Conservation (phyloP, 805 yeast species). For the Pichia manshurica region DNA sequence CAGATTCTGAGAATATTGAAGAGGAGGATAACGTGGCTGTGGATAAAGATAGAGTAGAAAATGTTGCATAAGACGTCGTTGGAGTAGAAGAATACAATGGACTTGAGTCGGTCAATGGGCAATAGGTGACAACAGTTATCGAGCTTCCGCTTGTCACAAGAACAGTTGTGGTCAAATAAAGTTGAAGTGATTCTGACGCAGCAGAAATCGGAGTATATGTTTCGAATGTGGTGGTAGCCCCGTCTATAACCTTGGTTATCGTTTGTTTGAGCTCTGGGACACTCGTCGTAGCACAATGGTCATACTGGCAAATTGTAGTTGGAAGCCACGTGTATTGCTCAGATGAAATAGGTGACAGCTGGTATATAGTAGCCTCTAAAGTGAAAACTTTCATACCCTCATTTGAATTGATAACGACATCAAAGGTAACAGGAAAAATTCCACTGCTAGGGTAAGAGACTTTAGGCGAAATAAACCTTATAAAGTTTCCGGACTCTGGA, state of each 20-base stretch:
- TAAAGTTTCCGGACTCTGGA: constrained; percentile 7
- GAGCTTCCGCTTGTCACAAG: constrained; percentile 14
- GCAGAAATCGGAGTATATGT: constrained; percentile 7
- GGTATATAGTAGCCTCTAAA: constrained; percentile 5
- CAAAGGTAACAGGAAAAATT: constrained; percentile 3
- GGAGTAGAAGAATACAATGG: neutral
- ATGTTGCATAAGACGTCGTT: too few species aligned
- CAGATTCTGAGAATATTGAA: neutral
- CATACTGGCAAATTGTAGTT: constrained; percentile 11
- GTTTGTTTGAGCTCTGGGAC: constrained; percentile 5
- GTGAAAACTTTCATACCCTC: neutral
- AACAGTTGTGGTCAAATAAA: constrained; percentile 14
- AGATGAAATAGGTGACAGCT: constrained; percentile 5
- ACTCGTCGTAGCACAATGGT: constrained; percentile 12
- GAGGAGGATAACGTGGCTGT: neutral
- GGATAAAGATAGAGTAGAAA: neutral
- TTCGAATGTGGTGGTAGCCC: neutral
- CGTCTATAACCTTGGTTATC: constrained; percentile 3
- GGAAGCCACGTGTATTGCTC: constrained; percentile 8
- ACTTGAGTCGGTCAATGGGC: constrained; percentile 14
- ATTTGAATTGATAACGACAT: neutral
- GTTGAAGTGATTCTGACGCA: constrained; percentile 1
- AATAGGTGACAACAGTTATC: constrained; percentile 17
- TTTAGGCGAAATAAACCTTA: constrained; percentile 11
- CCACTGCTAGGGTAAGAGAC: constrained; percentile 12